Evolutionary conservation across 2,329 filamentous ascomycete genomes (phyloP).

Genomic region (Rutstroemia sp.): DNA sequence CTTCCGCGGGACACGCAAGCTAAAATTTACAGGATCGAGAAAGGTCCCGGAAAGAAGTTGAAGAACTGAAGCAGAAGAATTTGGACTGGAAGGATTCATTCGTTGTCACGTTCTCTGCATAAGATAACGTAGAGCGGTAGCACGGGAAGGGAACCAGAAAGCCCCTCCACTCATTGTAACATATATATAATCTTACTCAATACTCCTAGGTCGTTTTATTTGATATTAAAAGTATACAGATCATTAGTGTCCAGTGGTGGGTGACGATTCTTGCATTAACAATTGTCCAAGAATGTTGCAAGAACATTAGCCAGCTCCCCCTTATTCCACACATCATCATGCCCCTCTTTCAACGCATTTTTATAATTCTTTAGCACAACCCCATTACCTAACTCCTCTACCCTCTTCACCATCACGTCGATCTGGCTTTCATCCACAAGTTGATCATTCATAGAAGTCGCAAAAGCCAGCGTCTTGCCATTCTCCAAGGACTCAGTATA

Average conservation of each 20-base stretch:
- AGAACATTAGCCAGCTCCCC: background rate
- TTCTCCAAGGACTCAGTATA: slow-evolving; percentile 5
- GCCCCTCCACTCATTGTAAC: background rate
- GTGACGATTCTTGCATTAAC: background rate
- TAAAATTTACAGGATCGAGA: background rate
- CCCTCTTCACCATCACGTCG: slow-evolving; percentile 16
- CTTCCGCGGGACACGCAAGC: too few species aligned
- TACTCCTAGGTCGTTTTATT: too few species aligned
- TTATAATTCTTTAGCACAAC: slow-evolving; percentile 1
- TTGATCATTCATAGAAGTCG: slow-evolving; percentile 38
- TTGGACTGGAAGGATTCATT: background rate
- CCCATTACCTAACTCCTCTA: background rate
- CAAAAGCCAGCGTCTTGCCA: slow-evolving; percentile 14
- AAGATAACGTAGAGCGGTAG: too few species aligned
- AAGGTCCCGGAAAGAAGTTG: background rate
- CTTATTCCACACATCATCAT: background rate
- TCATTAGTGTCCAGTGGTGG: too few species aligned
- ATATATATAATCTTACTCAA: too few species aligned
- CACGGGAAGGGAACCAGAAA: background rate
- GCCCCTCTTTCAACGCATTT: background rate
- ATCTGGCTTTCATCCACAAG: slow-evolving; percentile 22
- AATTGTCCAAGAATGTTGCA: background rate
- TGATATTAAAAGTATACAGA: too few species aligned
- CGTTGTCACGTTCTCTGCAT: background rate
- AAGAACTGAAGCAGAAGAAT: too few species aligned